phyloP scores from a whole-genome alignment of 2,329 filamentous ascomycete genomes.

The Talaromyces rugulosus region DNA sequence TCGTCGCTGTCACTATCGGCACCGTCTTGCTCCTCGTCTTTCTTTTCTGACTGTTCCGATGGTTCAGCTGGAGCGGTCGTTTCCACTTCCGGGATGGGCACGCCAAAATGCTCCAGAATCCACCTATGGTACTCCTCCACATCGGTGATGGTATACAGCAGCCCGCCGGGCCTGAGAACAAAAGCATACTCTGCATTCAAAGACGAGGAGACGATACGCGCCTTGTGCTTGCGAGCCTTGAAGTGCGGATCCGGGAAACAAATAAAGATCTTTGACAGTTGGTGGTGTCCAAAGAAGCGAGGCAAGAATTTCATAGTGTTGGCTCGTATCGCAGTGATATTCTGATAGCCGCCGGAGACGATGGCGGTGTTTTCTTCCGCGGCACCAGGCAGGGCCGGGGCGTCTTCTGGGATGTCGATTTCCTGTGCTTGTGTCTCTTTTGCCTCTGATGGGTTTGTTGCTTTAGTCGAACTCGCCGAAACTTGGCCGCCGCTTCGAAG shows the following conservation, averaged over 20 bases:
- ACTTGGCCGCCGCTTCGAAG: slow-evolving; percentile 21
- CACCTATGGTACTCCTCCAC: slow-evolving; percentile 89
- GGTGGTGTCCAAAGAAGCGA: slow-evolving; percentile 81
- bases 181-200: slow-evolving; percentile 93
- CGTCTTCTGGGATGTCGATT: slow-evolving; percentile 10
- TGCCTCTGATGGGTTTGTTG: background rate
- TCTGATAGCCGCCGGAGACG: slow-evolving; percentile 61
- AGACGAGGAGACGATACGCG: slow-evolving; percentile 83
- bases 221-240: slow-evolving; percentile 96
- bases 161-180: slow-evolving; percentile 73
- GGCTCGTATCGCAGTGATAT: slow-evolving; percentile 80
- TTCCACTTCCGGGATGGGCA: background rate
- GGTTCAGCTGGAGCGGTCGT: slow-evolving; percentile 39
- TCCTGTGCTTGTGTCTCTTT: background rate
- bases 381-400: slow-evolving; percentile 11
- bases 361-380: slow-evolving; percentile 13
- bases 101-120: slow-evolving; percentile 80
- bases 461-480: slow-evolving; percentile 25
- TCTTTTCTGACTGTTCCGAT: slow-evolving; percentile 47
- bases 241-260: slow-evolving; percentile 99
- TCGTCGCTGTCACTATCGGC: slow-evolving; percentile 64
- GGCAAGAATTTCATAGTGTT: slow-evolving; percentile 99
- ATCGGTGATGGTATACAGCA: slow-evolving; percentile 95
- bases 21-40: slow-evolving; percentile 76
- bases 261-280: slow-evolving; percentile 89